Evolutionary conservation across 2,329 filamentous ascomycete genomes (phyloP), one percentile per base, ranked within the genome.

Genomic region (Rugonectria rugulosa): DNA sequence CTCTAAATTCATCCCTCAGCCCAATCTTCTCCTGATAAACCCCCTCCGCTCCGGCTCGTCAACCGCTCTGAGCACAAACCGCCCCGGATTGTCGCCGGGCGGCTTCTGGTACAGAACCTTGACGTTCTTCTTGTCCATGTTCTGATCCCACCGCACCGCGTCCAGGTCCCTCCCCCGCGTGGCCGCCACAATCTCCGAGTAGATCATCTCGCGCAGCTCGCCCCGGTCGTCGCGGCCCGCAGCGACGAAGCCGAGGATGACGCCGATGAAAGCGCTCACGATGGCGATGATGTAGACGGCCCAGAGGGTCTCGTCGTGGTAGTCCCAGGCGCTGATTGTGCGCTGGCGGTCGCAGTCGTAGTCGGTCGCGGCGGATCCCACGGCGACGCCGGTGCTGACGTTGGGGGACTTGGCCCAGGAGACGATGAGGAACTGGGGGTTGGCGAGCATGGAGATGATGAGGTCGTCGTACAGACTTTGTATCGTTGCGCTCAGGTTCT

Each of bases 351-450:
- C 20, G 9, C 63, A 66, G 1, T 44, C 27, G 14, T 59, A 66
- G 0, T 43, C 36, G 0, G 63, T 57, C 2, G 53, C 37, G 8
- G 53, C 47, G 0, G 49, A 44, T 1, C 54, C 57, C 0, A 44
- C 21, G 0, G 37, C 48, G 1, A 57, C 50, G 3, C 57, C 59
- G 1, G 63, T 60, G 6, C 54, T 15, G 24, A 53, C 54, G 2
- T 59, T 55, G 0, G 63, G 37, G 6, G 66, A 36, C 2, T 42
- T 37, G 19, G 63, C 63, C 63, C 63, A 66, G 2, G 63, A 60
- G 1, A 66, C 63, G 2, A 41, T 61, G 2, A 66, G 47, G 1
- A 66, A 51, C n/a, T 66, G 63, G 0, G 47, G 53, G 3, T 66
- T 60, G 0, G 61, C 64, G 1, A 66, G 45, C 1, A 66, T 26